A percentile compares a stretch with the other conserved stretches of the same genome.
Evolutionary conservation across 108 stramenopile genomes (phyloP).

Genomic region (Cyclotella kingstonii): DNA sequence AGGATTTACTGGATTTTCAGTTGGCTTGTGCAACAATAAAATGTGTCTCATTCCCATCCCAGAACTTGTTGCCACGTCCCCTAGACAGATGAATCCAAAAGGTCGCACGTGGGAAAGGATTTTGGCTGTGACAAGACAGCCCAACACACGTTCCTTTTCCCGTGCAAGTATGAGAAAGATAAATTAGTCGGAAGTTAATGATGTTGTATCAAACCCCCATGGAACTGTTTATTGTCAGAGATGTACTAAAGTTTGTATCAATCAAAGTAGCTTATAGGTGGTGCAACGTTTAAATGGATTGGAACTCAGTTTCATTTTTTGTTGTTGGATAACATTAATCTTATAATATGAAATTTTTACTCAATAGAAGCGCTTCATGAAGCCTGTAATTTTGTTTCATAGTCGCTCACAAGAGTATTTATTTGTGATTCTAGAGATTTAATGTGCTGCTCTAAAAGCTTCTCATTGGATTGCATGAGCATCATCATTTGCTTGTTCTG

Average conservation of each 20-base stretch:
- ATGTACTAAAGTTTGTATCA: too few species aligned
- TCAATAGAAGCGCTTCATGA: neutral
- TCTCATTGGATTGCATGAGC: conserved; percentile 34
- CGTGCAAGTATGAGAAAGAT: neutral
- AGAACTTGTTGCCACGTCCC: conserved; percentile 88
- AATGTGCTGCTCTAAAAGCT: conserved; percentile 34
- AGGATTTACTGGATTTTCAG: conserved; percentile 94
- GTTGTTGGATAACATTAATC: neutral
- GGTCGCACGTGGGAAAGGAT: conserved; percentile 98
- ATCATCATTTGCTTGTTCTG: conserved; percentile 25
- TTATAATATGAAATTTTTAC: neutral
- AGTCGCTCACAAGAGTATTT: conserved; percentile 26
- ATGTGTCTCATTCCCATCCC: conserved; percentile 95
- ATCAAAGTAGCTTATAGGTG: too few species aligned
- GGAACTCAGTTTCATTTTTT: too few species aligned
- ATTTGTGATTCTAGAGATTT: conserved; percentile 37
- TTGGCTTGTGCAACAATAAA: conserved; percentile 95
- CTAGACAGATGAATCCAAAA: conserved; percentile 86
- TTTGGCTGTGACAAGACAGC: conserved; percentile 90
- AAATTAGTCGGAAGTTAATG: neutral
- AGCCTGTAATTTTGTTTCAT: conserved; percentile 26
- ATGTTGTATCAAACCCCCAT: too few species aligned
- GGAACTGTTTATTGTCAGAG: too few species aligned
- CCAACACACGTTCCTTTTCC: conserved; percentile 60
- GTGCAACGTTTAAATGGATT: too few species aligned